A percentile compares a stretch with the other conserved stretches of the same genome.
Evolutionary conservation across 192 early-diverging fungal species (phyloP).

Genomic region (Coemansia sp.): DNA sequence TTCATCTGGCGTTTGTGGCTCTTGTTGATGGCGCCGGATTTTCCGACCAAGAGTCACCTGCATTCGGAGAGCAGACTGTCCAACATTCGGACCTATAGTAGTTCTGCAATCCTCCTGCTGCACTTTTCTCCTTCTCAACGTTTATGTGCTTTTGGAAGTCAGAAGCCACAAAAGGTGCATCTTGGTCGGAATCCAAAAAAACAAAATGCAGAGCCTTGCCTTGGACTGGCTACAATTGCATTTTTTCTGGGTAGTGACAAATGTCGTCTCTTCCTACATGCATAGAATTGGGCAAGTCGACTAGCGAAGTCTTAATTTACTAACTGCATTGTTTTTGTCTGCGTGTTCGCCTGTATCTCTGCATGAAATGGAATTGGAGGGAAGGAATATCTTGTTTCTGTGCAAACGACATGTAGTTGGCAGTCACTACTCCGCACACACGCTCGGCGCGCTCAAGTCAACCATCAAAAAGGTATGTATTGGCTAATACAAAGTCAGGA

Average conservation of each 20-base stretch:
- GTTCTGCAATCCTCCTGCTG: background rate
- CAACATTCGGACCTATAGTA: background rate
- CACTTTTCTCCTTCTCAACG: background rate
- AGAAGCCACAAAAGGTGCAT: too few species aligned
- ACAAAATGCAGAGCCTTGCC: too few species aligned
- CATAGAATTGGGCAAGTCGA: background rate
- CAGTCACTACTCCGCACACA: conserved; percentile 73
- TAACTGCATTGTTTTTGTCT: background rate
- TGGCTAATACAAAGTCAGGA: background rate
- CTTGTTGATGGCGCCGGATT: background rate
- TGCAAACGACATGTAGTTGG: conserved; percentile 55
- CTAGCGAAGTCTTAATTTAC: background rate
- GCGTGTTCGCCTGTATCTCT: background rate
- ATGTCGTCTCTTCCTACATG: background rate
- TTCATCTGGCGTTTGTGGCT: background rate
- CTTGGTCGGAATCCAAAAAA: too few species aligned
- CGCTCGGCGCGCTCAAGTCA: conserved; percentile 71
- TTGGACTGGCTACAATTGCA: too few species aligned
- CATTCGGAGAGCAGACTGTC: background rate
- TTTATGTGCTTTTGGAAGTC: too few species aligned
- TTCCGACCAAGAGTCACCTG: background rate
- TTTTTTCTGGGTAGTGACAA: too few species aligned
- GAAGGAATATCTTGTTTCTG: background rate
- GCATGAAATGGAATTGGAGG: too few species aligned
- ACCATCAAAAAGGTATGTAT: conserved; percentile 70